A percentile compares a stretch with the other conserved stretches of the same genome.
phyloP scores from a whole-genome alignment of 176 grass and related monocot genomes.

The Musa itinerans region DNA sequence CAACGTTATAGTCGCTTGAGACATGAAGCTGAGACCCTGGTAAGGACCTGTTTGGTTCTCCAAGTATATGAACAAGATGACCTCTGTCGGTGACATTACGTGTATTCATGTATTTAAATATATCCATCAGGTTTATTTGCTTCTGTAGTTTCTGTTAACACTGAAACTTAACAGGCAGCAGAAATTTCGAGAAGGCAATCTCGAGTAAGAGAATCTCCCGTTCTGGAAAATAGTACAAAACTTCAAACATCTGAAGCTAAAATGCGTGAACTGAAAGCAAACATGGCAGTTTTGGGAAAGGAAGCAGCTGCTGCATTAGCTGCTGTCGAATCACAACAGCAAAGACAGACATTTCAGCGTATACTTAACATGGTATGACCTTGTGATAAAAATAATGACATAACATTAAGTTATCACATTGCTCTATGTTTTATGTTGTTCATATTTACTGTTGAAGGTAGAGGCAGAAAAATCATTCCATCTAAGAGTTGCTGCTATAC shows the following conservation, averaged over 20 bases:
- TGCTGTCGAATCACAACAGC: slow-evolving; percentile 81
- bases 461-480: slow-evolving; percentile 94
- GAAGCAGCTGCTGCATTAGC: slow-evolving; percentile 81
- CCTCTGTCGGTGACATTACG: background rate
- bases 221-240: slow-evolving; percentile 73
- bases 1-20: slow-evolving; percentile 98
- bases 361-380: slow-evolving; percentile 64
- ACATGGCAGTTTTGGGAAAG: slow-evolving; percentile 90
- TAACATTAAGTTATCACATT: slow-evolving; percentile 3
- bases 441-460: slow-evolving; percentile 51
- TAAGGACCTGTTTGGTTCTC: slow-evolving; percentile 17
- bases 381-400: background rate
- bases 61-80: background rate
- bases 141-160: slow-evolving; percentile 6
- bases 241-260: slow-evolving; percentile 69
- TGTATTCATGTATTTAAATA: background rate
- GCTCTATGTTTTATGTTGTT: slow-evolving; percentile 22
- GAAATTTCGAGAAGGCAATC: slow-evolving; percentile 86
- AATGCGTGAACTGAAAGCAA: slow-evolving; percentile 94
- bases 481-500: slow-evolving; percentile 85
- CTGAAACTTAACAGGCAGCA: slow-evolving; percentile 42
- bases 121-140: slow-evolving; percentile 11
- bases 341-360: slow-evolving; percentile 70
- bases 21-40: slow-evolving; percentile 85
- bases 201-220: slow-evolving; percentile 76